Percentiles rank a stretch among this genome's conserved stretches.
phyloP scores from a whole-genome alignment of 139 green algal genomes.

The Edaphochlamys debaryana region DNA sequence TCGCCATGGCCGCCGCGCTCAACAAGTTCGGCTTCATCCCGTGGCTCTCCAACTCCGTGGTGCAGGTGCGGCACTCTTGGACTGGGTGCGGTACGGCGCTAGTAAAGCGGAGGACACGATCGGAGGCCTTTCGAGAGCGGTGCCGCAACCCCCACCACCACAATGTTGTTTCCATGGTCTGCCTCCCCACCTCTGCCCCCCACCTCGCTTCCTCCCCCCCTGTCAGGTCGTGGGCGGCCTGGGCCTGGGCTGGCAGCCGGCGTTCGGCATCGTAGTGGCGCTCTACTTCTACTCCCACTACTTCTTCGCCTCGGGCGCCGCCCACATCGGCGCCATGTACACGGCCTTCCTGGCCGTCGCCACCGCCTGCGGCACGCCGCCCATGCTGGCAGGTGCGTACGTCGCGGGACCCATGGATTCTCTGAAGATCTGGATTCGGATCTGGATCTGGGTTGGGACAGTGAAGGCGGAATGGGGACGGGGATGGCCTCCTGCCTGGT shows the following conservation, averaged over 20 bases:
- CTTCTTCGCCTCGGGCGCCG: slow-evolving; percentile 97
- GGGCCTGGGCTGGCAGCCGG: slow-evolving; percentile 94
- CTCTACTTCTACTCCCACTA: slow-evolving; percentile 99
- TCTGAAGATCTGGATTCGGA: too few species aligned
- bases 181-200: neutral
- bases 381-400: slow-evolving; percentile 71
- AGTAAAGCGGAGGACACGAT: too few species aligned
- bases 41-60: slow-evolving; percentile 93
- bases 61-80: slow-evolving; percentile 77
- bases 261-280: slow-evolving; percentile 90
- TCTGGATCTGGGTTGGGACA: too few species aligned
- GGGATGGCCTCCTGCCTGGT: too few species aligned
- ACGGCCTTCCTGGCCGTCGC: slow-evolving; percentile 98
- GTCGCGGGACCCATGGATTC: too few species aligned
- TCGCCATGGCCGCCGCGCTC: slow-evolving; percentile 95
- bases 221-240: slow-evolving; percentile 77
- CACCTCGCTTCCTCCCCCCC: too few species aligned
- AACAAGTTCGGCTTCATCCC: slow-evolving; percentile 99
- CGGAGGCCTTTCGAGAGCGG: too few species aligned
- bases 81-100: too few species aligned
- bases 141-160: too few species aligned
- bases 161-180: too few species aligned
- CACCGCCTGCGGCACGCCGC: slow-evolving; percentile 88
- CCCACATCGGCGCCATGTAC: slow-evolving; percentile 99
- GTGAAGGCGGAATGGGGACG: too few species aligned